A percentile compares a stretch with the other conserved stretches of the same genome.
Conservation (phyloP, 768 basidiomycete species). For the Leccinum broughii region DNA sequence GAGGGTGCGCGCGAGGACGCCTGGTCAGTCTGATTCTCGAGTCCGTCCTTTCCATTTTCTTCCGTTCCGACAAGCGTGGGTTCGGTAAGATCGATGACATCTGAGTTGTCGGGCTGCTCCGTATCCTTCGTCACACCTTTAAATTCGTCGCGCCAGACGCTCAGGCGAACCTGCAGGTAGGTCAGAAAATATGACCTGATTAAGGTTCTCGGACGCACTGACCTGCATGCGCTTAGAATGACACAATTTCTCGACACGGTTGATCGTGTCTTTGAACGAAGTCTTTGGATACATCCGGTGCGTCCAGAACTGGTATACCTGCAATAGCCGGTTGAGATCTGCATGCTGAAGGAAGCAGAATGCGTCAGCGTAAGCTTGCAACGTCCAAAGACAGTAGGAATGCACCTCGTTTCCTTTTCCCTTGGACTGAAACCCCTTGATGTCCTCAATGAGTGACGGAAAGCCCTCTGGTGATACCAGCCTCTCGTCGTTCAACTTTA, state of each 20-base stretch:
- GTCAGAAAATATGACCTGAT: slow-evolving; percentile 5
- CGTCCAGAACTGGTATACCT: slow-evolving; percentile 92
- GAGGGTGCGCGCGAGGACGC: slow-evolving; percentile 42
- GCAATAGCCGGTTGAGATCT: slow-evolving; percentile 79
- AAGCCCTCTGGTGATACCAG: slow-evolving; percentile 77
- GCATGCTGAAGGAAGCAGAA: slow-evolving; percentile 47
- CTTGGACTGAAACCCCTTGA: slow-evolving; percentile 75
- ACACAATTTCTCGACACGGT: slow-evolving; percentile 85
- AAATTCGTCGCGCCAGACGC: slow-evolving; percentile 78
- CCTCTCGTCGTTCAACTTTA: slow-evolving; percentile 73
- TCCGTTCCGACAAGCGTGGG: slow-evolving; percentile 30
- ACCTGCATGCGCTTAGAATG: slow-evolving; percentile 87
- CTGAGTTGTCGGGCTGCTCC: slow-evolving; percentile 20
- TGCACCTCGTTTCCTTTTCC: slow-evolving; percentile 92
- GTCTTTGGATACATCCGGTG: slow-evolving; percentile 90
- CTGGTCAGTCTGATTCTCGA: slow-evolving; percentile 24
- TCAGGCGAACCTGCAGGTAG: slow-evolving; percentile 57
- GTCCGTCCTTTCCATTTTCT: slow-evolving; percentile 16
- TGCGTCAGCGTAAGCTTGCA: slow-evolving; percentile 1
- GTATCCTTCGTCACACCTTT: slow-evolving; percentile 42
- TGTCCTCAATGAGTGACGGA: slow-evolving; percentile 71
- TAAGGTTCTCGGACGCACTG: slow-evolving; percentile 21
- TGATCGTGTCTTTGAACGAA: slow-evolving; percentile 83
- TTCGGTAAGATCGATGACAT: slow-evolving; percentile 34
- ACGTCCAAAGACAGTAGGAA: not conserved